A percentile compares a stretch with the other conserved stretches of the same genome.
These are phyloP conservation scores for Gamsiella multidivaricata DNA, from an alignment of 192 early-diverging fungal species.

Conservation along the genomic window DNA sequence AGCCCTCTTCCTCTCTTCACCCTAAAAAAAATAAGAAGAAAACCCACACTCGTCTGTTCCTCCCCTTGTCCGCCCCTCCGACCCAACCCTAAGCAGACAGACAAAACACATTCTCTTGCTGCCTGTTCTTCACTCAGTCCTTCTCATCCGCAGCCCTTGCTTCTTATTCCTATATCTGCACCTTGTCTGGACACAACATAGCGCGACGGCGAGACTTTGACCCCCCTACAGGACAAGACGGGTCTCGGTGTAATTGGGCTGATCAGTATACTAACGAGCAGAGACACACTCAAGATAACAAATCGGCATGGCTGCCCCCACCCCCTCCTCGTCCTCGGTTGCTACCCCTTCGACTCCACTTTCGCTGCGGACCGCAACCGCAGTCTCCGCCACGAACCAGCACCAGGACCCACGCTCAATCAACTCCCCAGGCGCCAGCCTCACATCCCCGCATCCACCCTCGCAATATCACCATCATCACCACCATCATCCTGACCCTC, in stretches of 20 bases:
- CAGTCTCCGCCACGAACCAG: neutral
- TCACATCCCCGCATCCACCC: neutral
- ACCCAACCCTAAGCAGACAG: no score
- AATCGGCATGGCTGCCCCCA: neutral
- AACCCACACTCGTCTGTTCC: no score
- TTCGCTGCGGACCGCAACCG: neutral
- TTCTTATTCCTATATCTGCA: no score
- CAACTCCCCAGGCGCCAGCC: neutral
- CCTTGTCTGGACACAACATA: neutral
- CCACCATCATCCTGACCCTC: neutral
- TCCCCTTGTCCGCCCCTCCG: no score
- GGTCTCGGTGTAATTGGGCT: neutral
- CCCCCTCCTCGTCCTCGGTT: neutral
- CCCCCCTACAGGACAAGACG: neutral
- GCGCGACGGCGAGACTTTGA: no score
- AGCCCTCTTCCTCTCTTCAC: no score
- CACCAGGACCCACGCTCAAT: neutral
- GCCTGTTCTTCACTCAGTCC: no score
- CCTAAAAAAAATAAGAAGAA: no score
- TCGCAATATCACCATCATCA: neutral
- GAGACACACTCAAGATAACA: neutral
- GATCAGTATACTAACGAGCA: neutral
- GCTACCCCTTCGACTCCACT: neutral
- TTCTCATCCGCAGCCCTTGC: no score
- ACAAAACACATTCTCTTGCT: no score